Evolutionary conservation across 2,329 filamentous ascomycete species (phyloP).

Genomic region (Aspergillus spinulosporus): DNA sequence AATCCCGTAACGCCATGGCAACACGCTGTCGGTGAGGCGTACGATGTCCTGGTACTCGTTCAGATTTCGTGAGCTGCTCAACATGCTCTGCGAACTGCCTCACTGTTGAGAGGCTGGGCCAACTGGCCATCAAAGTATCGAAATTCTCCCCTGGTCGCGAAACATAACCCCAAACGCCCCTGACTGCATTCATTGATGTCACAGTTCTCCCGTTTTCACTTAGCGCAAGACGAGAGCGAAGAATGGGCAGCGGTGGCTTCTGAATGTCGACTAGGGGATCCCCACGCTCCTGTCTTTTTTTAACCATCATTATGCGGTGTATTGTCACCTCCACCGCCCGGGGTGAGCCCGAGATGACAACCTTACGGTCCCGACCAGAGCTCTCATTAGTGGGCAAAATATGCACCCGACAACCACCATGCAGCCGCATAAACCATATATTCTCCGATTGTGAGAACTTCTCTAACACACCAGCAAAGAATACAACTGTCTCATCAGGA

Average conservation of each 20-base stretch:
- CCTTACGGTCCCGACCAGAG: conserved; percentile 34
- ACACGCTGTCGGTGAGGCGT: conserved; percentile 19
- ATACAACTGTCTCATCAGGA: conserved; percentile 37
- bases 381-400: conserved; percentile 34
- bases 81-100: conserved; percentile 43
- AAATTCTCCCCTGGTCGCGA: conserved; percentile 12
- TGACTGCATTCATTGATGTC: conserved; percentile 28
- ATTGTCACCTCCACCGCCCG: conserved; percentile 35
- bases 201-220: conserved; percentile 22
- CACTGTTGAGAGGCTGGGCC: conserved; percentile 25
- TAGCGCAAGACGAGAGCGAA: conserved; percentile 30
- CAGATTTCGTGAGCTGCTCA: conserved; percentile 36
- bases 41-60: conserved; percentile 14
- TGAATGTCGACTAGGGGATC: conserved; percentile 34
- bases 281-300: conserved; percentile 25
- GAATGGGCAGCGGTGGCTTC: conserved; percentile 31
- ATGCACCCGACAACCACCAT: conserved; percentile 42
- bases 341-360: conserved; percentile 38
- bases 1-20: conserved; percentile 26
- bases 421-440: conserved; percentile 36
- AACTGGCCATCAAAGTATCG: conserved; percentile 19
- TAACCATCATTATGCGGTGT: conserved; percentile 27
- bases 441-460: conserved; percentile 36
- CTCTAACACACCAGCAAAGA: conserved; percentile 33
- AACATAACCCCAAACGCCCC: conserved; percentile 31